Evolutionary conservation across 2,329 filamentous ascomycete species (phyloP), one percentile per base, ranked within the genome.

Genomic region (Exophiala alcalophila): DNA sequence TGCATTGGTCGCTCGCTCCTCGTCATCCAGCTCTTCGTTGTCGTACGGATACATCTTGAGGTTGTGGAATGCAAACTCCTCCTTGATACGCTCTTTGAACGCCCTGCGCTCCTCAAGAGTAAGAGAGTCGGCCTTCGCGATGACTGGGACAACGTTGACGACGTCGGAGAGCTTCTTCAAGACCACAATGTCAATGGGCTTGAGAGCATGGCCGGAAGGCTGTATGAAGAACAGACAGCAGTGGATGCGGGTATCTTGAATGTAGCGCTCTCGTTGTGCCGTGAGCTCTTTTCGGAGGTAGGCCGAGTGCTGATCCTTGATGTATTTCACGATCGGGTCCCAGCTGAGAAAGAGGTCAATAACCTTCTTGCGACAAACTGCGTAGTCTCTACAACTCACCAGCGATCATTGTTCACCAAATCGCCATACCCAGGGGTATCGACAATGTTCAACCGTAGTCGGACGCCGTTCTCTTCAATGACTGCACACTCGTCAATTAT

Each of bases 261-360:
- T 96, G 71, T 98, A 98, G 62, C 92, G 85, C 73, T 98, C 92
- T 72, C 92, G 87, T 78, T 98, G 92, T 58, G 92, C 92, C 42
- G 92, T 97, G 63, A 98, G 88, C 72, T 98, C 92, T 80, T 98
- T 98, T 71, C 92, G 87, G 59, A 98, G 82, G 75, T 97, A 98
- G 61, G 92, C 91, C 39, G 89, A 96, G 78, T 98, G 92, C 77
- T 98, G 92, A 72, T 98, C 92, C 80, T 98, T 98, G 80, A 98
- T 98, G 74, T 98, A 98, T 78, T 98, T 98, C 78, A 98, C 91
- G 67, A 98, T 98, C 53, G 92, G 92, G 66, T 98, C 92, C 92
- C 92, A 98, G 83, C 72, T 76, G 26, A 18, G n/a, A n/a, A 53
- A 12, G 34, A 25, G 40, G 34, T 47, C 37, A 57, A 61, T 54